Base-by-base conservation (phyloP, 768 basidiomycete species). In the Hericium coralloides region DNA sequence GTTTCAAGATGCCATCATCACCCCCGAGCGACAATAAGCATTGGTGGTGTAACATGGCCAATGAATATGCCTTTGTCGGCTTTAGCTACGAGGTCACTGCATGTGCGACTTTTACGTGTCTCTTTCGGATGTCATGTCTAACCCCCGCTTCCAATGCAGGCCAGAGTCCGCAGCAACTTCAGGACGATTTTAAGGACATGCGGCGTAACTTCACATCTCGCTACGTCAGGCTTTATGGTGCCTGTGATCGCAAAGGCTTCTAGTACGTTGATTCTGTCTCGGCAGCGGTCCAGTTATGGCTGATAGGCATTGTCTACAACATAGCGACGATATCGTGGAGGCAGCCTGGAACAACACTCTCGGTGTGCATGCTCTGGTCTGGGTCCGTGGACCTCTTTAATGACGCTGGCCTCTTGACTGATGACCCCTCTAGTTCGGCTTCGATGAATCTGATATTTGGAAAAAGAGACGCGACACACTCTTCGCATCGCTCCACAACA, bases 61-160 rank as follows among this genome's bases (percentile, higher is more conserved):
- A 78, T 0, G 88, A 91, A 66, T 89, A 87, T 63, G 88, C 79
- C 0, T 90, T 90, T 65, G 69, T 89, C 52, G 88, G 87, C 0
- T 85, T 90, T 69, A 85, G 85, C 67, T 90, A 90, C 61, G 86
- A 87, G 63, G 75, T 89, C 22, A 79, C 82, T 45, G 74, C 72
- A 12, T 88, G 86, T 85, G 61, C 52, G 80, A 41, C n/a, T 31
- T 53, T 1, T 14, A n/a, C 52, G 3, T 15, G 38, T n/a, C 12
- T 15, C 52, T 15, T 43, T 12, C 41, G 2, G 38, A 41, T 7
- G 18, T 17, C 18, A 10, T 17, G 23, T 53, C 39, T 23, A 45
- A 8, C 22, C 52, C 52, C 67, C 52, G 63, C 18, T 41, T 1
- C 18, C 36, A 61, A 31, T 17, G 12, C 52, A 87, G 85, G 87